A percentile compares a stretch with the other conserved stretches of the same genome.
These are phyloP conservation scores for Elsinoe perseae DNA, from an alignment of 2,329 filamentous ascomycete genomes.

Conservation along the genomic window DNA sequence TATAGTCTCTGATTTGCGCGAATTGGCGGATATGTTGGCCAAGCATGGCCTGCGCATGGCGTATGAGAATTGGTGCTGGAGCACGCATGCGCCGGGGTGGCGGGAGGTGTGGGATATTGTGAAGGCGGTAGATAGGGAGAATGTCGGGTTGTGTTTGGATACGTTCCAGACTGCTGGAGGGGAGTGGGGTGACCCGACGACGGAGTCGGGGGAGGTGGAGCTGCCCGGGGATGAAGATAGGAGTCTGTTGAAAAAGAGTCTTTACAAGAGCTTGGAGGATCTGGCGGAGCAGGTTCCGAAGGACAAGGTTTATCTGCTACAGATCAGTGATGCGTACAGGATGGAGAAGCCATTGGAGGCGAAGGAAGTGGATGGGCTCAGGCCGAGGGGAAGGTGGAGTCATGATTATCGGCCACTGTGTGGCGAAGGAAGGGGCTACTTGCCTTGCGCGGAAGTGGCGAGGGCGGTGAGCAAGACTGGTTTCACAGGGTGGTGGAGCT, in stretches of 20 bases:
- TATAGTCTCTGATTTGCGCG: constrained; percentile 54
- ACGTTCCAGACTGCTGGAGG: constrained; percentile 68
- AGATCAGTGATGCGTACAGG: constrained; percentile 68
- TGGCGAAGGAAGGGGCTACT: constrained; percentile 62
- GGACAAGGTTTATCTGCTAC: constrained; percentile 66
- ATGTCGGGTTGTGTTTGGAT: constrained; percentile 68
- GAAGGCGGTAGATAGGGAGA: constrained; percentile 51
- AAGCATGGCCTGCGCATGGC: constrained; percentile 54
- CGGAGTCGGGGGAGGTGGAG: constrained; percentile 43
- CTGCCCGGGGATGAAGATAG: constrained; percentile 1
- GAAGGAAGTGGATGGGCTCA: constrained; percentile 44
- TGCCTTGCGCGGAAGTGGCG: constrained; percentile 59
- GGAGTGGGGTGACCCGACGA: constrained; percentile 66
- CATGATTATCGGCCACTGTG: constrained; percentile 62
- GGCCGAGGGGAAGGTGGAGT: constrained; percentile 62
- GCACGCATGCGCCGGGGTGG: constrained; percentile 61
- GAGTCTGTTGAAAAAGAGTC: constrained; percentile 27
- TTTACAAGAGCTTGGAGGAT: constrained; percentile 48
- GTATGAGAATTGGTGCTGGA: constrained; percentile 81
- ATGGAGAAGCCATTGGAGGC: constrained; percentile 47
- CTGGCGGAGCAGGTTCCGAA: constrained; percentile 51
- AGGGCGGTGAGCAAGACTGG: constrained; percentile 60
- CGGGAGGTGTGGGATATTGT: constrained; percentile 63
- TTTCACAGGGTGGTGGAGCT: constrained; percentile 58
- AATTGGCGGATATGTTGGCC: constrained; percentile 56